These are phyloP conservation scores for Hortiboletus flavorubellus DNA, from an alignment of 768 basidiomycete species.

Conservation along the genomic window DNA sequence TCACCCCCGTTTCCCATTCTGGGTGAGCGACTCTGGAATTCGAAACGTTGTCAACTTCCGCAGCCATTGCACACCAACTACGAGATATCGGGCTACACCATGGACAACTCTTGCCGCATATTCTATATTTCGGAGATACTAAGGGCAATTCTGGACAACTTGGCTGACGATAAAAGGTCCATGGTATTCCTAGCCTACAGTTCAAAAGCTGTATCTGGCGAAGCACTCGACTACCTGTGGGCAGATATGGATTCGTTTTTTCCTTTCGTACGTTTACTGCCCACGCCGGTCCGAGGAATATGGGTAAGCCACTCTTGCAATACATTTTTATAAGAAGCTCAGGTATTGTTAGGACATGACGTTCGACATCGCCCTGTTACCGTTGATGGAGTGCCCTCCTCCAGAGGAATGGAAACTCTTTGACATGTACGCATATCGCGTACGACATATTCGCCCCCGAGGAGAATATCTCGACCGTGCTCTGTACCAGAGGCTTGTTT, in stretches of 20 bases:
- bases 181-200: constrained; percentile 8
- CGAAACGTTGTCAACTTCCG: too few relatives aligned
- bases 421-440: constrained; percentile 17
- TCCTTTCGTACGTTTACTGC: constrained; percentile 15
- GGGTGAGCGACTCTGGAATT: too few relatives aligned
- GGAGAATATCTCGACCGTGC: constrained; percentile 9
- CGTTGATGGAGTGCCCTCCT: constrained; percentile 12
- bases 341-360: not conserved
- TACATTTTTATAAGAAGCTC: not conserved
- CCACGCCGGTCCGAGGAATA: constrained; percentile 5
- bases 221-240: constrained; percentile 18
- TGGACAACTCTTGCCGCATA: not conserved
- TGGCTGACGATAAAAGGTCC: constrained; percentile 10
- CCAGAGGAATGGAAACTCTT: constrained; percentile 12
- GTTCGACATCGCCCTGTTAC: constrained; percentile 3
- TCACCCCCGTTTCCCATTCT: too few relatives aligned
- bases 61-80: not conserved
- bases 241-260: constrained; percentile 18
- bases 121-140: constrained; percentile 18
- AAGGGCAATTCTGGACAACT: constrained; percentile 7
- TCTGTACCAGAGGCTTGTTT: constrained; percentile 16
- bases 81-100: not conserved
- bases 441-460: constrained; percentile 8
- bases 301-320: constrained; percentile 2
- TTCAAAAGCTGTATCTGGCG: constrained; percentile 8